Evolutionary conservation across 257 asterid species (phyloP), one percentile per base, ranked within the genome.

Genomic region (Nicotiana undulata): DNA sequence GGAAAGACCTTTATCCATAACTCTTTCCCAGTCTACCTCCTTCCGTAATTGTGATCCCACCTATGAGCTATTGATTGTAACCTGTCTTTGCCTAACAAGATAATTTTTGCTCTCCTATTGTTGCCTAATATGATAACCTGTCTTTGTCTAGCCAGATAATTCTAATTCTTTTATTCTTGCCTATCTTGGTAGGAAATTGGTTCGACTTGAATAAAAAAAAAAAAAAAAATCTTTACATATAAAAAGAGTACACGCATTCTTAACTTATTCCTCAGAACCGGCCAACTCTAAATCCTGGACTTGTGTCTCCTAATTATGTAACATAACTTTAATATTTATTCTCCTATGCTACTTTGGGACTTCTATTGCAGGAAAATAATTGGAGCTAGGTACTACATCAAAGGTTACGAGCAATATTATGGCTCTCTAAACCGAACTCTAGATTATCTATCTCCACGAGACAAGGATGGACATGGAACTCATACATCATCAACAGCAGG

Each of bases 391-490:
- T 92, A 89, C 86, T 95, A 92, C 85, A 81, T 93, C 78, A 92
- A 89, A 85, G 98, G 95, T 20, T 92, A 90, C 82, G 92, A 93
- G 80, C 79, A 83, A 20, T 66, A 77, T 86, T 92, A 89, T 22
- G 98, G 99, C 31, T 85, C 91, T 7, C 88, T 93, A 3, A 92
- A 95, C 84, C 80, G 83, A 68, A 86, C 92, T 2, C 37, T 88
- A 9, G 99, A 95, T 77, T 89, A 58, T 81, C 85, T 12, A 64
- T 95, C 99, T 46, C 97, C 98, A 0, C 93, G 99, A 0, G 99
- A 95, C 91, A 88, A 40, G 82, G 99, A 93, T 79, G 99, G 99
- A 6, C 99, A 95, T 76, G 99, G 99, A 74, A 92, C 93, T 80
- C 99, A 95, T 87, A 95, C 99, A 0, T 75, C 98, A 0, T 95